Percentiles rank a stretch among this genome's conserved stretches.
These are phyloP conservation scores for Vanilla planifolia DNA, from an alignment of 106 monocot species.

Conservation along the genomic window DNA sequence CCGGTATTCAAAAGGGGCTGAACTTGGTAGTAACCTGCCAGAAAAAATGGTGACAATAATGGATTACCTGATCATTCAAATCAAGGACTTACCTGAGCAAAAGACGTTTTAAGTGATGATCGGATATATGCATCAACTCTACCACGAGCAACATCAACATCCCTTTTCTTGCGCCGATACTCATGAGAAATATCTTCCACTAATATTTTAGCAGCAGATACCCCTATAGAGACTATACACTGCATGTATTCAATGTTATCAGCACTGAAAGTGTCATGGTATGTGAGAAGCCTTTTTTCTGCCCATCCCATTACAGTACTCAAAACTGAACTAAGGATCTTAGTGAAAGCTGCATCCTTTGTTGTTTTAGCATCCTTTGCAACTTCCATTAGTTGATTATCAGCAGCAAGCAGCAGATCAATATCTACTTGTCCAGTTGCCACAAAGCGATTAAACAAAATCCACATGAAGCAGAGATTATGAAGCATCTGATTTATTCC, in stretches of 20 bases:
- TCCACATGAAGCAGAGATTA: conserved; percentile 84
- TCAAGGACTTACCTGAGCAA: conserved; percentile 74
- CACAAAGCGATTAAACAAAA: conserved; percentile 66
- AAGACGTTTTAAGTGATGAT: conserved; percentile 89
- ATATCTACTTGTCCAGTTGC: conserved; percentile 54
- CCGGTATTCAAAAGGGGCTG: too few relatives aligned
- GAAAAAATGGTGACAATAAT: too few relatives aligned
- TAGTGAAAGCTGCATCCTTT: conserved; percentile 77
- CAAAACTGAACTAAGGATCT: conserved; percentile 73
- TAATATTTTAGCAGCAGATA: conserved; percentile 70
- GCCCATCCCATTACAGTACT: conserved; percentile 92
- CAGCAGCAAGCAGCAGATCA: conserved; percentile 81
- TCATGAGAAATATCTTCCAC: conserved; percentile 96
- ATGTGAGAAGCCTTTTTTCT: conserved; percentile 90
- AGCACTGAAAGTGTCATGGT: conserved; percentile 81
- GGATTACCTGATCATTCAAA: not conserved
- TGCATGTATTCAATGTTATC: conserved; percentile 84
- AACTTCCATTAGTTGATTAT: conserved; percentile 77
- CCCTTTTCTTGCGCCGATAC: conserved; percentile 63
- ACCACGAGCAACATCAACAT: conserved; percentile 81
- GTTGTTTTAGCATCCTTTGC: conserved; percentile 79
- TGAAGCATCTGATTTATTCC: conserved; percentile 81
- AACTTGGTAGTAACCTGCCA: too few relatives aligned
- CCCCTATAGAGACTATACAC: conserved; percentile 77
- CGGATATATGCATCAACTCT: conserved; percentile 86